phyloP scores from a whole-genome alignment of 108 stramenopile genomes.

The Hondaea fermentalgiana region DNA sequence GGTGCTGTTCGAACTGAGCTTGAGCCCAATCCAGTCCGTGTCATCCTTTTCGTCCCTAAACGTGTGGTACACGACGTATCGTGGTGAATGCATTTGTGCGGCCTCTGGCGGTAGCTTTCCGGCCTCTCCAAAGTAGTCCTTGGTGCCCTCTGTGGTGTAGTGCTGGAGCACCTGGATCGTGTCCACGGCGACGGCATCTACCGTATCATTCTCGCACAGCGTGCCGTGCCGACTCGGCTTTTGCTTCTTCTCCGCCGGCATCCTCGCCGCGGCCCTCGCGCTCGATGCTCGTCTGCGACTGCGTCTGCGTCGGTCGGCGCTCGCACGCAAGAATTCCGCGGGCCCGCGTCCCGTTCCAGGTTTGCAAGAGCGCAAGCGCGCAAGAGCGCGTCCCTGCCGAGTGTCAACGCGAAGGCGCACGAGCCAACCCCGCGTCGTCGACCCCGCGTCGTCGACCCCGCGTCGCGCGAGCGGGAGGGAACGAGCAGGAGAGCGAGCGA shows the following conservation, averaged over 20 bases:
- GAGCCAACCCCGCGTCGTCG: too few species aligned
- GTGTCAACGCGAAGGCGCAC: too few species aligned
- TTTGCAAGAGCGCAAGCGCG: too few species aligned
- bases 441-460: too few species aligned
- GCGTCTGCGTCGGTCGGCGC: not conserved
- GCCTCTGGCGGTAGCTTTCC: not conserved
- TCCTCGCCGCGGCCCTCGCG: not conserved
- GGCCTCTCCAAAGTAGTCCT: not conserved
- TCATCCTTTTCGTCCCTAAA: constrained; percentile 2
- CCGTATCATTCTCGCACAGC: not conserved
- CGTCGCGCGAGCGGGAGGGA: too few species aligned
- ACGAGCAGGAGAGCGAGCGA: too few species aligned
- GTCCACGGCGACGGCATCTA: not conserved
- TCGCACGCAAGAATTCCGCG: not conserved
- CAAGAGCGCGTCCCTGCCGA: too few species aligned
- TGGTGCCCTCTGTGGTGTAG: not conserved
- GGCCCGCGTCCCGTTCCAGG: too few species aligned
- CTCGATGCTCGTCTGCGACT: not conserved
- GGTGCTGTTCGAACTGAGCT: not conserved
- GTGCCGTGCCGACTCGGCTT: not conserved
- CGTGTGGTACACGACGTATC: not conserved
- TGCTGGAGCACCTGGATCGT: not conserved
- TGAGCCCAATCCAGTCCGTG: constrained; percentile 17
- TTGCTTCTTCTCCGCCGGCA: not conserved
- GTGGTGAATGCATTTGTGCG: not conserved